Evolutionary conservation across 441 rosid genomes (phyloP).

Genomic region (Capsella rubella): DNA sequence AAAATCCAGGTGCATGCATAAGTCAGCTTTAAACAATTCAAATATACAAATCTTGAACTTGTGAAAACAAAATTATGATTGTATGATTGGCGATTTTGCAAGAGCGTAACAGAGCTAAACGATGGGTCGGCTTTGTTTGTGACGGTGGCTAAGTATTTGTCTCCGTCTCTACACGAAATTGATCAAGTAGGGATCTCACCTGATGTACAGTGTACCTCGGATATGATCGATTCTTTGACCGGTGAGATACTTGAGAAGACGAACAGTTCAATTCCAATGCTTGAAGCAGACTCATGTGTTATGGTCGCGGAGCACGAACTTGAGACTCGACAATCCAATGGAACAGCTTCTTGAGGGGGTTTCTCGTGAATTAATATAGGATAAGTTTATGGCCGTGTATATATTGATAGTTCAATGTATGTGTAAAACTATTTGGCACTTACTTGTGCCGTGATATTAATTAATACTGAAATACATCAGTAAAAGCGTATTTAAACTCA

Average conservation of each 20-base stretch:
- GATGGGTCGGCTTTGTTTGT: constrained; percentile 91
- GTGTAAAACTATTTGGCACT: constrained; percentile 4
- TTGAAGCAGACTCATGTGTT: constrained; percentile 88
- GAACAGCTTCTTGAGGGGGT: constrained; percentile 66
- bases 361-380: neutral
- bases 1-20: constrained; percentile 73
- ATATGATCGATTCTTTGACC: constrained; percentile 57
- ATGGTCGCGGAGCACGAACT: constrained; percentile 91
- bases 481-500: neutral
- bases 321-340: constrained; percentile 65
- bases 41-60: constrained; percentile 2
- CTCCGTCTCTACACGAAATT: constrained; percentile 76
- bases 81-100: constrained; percentile 42
- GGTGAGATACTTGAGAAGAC: constrained; percentile 52
- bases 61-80: neutral
- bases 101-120: constrained; percentile 83
- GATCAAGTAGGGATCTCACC: constrained; percentile 77
- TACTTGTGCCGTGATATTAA: neutral
- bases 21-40: neutral
- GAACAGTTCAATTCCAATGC: constrained; percentile 56
- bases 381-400: neutral
- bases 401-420: constrained; percentile 24
- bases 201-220: constrained; percentile 73
- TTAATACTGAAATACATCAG: neutral
- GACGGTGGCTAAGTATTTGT: constrained; percentile 88